A percentile compares a stretch with the other conserved stretches of the same genome.
Conservation (phyloP, 225 moss, liverwort and hornwort species). For the Marchantia paleacea region DNA sequence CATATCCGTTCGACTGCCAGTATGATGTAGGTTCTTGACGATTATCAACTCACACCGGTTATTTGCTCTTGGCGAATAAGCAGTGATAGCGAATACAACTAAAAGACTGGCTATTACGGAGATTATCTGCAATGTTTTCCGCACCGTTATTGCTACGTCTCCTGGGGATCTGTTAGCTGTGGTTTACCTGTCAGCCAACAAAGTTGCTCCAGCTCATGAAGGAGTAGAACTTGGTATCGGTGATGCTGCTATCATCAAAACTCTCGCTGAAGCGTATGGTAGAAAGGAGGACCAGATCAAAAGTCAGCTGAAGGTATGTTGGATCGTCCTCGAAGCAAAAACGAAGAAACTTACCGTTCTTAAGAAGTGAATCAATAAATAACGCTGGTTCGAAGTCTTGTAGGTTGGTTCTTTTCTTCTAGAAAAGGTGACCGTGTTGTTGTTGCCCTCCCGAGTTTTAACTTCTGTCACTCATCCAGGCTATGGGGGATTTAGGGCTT, state of each 20-base stretch:
- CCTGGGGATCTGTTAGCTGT: conserved; percentile 83
- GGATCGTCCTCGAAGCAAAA: neutral
- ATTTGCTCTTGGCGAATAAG: conserved; percentile 8
- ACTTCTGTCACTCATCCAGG: conserved; percentile 45
- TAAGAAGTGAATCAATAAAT: neutral
- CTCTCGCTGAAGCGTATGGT: conserved; percentile 91
- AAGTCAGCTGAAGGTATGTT: conserved; percentile 76
- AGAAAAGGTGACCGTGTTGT: no score
- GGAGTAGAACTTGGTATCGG: conserved; percentile 97
- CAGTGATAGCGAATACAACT: conserved; percentile 90
- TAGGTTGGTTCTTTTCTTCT: neutral
- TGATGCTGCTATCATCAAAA: conserved; percentile 81
- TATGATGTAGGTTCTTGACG: no score
- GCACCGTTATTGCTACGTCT: conserved; percentile 76
- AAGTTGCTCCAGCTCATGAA: conserved; percentile 94
- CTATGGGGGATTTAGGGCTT: conserved; percentile 88
- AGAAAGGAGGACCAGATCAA: conserved; percentile 95
- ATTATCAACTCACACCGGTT: neutral
- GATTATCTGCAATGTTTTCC: conserved; percentile 91
- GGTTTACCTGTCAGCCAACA: conserved; percentile 88
- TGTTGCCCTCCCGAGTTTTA: neutral
- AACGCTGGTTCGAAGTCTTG: neutral
- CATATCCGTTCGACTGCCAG: no score
- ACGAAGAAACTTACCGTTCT: neutral
- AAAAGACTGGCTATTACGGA: conserved; percentile 89